Base-by-base conservation (phyloP, 2,329 filamentous ascomycete species). In the Coleophoma eucalyptorum region DNA sequence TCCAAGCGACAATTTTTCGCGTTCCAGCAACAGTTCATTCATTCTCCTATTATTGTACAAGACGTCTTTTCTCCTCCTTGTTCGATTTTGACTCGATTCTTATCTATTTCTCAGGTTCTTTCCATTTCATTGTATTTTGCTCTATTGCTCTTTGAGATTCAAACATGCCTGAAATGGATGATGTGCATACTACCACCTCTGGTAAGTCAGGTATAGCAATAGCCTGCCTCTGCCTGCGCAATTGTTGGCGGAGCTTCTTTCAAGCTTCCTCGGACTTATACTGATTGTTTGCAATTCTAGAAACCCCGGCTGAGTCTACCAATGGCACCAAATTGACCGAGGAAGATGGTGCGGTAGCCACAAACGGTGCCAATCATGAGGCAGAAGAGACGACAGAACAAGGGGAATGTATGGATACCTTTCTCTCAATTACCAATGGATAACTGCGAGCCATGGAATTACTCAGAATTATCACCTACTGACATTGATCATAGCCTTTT, bases 401-500 rank as follows among this genome's bases (percentile, higher is more conserved):
- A 49, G 58, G 54, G 43, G 65, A 67, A 54, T 60, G 64, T 67
- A 62, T 33, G 62, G 44, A 42, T 11, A 40, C 38, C 38, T 46
- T 47, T 38, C 38, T 43, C 44, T 51, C 37, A 40, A n/a, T 18
- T 42, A 5, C 19, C 42, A 11, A 20, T 31, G 50, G 20, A 42
- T 26, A 26, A 26, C 26, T 26, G 26, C 26, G 26, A 8, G 26
- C 26, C 26, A 26, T 26, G 26, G n/a, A 26, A 8, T 5, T 26
- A 8, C 26, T 26, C 26, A 5, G 26, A 26, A 26, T 8, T 5
- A 45, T 37, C 51, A 41, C 34, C 19, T 51, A 49, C 58, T 65
- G 52, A 64, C 47, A 10, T 33, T 33, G 33, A 41, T 41, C 26
- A n/a, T 76, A 70, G 78, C 78, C 51, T 70, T 83, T 48, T 76